phyloP scores from a whole-genome alignment of 495 filamentous ascomycete genomes.

The Echria macrotheca region DNA sequence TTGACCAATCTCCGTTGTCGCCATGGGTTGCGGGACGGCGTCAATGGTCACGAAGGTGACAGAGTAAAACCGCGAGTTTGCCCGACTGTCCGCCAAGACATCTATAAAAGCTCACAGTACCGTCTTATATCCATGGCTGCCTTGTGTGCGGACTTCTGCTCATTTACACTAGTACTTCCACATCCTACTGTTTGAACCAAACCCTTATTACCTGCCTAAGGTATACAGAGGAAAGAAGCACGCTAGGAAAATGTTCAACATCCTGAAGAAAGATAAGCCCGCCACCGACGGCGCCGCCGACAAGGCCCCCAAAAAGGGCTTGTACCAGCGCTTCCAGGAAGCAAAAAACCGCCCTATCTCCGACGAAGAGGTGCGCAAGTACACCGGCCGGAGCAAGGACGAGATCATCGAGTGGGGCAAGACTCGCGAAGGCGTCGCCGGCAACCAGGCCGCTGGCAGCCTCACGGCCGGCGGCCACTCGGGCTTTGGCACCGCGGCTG shows the following conservation, averaged over 20 bases:
- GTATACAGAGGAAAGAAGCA: no score
- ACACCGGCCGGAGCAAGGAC: conserved; percentile 6
- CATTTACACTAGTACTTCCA: no score
- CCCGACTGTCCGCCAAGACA: no score
- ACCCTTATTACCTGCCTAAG: no score
- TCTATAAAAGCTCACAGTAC: no score
- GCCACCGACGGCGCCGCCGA: neutral
- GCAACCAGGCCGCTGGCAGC: conserved; percentile 4
- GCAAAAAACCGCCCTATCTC: neutral
- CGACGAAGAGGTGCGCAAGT: conserved; percentile 3
- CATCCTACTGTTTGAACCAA: no score
- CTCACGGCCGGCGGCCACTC: neutral
- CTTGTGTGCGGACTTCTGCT: no score
- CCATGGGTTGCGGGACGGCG: no score
- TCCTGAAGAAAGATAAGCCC: neutral
- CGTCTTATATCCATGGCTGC: no score
- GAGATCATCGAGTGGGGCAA: conserved; percentile 2
- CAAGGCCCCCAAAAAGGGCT: neutral
- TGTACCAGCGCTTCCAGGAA: conserved; percentile 5
- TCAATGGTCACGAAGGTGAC: no score
- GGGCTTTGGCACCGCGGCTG: neutral
- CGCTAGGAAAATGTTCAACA: neutral
- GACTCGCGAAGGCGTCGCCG: neutral
- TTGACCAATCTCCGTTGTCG: no score
- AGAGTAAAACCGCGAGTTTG: no score